phyloP scores from a whole-genome alignment of 179 eudicot species.

The Beta lomatogona region DNA sequence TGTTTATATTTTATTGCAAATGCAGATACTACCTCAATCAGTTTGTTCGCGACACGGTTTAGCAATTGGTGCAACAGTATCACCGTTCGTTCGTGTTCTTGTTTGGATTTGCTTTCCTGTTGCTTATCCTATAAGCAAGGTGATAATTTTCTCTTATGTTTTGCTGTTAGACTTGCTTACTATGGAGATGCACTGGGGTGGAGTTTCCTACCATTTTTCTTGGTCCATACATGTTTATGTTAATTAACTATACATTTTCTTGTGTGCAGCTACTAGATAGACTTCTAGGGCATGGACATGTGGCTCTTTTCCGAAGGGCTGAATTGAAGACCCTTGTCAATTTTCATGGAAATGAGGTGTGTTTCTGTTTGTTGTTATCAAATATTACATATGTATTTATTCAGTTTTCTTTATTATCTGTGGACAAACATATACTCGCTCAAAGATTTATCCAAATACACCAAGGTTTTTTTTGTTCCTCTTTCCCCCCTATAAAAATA shows the following conservation, averaged over 20 bases:
- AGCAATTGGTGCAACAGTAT: conserved; percentile 82
- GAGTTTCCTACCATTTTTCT: not conserved
- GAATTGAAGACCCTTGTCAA: conserved; percentile 91
- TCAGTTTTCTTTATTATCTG: not conserved
- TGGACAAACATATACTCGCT: not conserved
- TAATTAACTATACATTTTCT: conserved; percentile 14
- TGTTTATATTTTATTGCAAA: conserved; percentile 14
- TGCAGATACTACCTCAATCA: conserved; percentile 95
- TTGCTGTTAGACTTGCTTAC: not conserved
- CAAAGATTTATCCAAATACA: not conserved
- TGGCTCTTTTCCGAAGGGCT: conserved; percentile 90
- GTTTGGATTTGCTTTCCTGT: conserved; percentile 93
- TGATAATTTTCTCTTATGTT: conserved; percentile 22
- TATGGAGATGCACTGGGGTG: not conserved
- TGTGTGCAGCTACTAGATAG: conserved; percentile 67
- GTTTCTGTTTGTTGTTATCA: not conserved
- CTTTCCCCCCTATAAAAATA: too few species aligned
- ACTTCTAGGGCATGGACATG: conserved; percentile 74
- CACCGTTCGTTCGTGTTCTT: conserved; percentile 88
- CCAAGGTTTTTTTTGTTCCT: not conserved
- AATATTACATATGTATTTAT: not conserved
- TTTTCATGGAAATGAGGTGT: conserved; percentile 94
- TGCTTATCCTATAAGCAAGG: conserved; percentile 99
- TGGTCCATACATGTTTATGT: not conserved
- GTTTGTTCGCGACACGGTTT: conserved; percentile 91